These are phyloP conservation scores for Filosporella fistucella DNA, from an alignment of 495 filamentous ascomycete species.

Conservation along the genomic window DNA sequence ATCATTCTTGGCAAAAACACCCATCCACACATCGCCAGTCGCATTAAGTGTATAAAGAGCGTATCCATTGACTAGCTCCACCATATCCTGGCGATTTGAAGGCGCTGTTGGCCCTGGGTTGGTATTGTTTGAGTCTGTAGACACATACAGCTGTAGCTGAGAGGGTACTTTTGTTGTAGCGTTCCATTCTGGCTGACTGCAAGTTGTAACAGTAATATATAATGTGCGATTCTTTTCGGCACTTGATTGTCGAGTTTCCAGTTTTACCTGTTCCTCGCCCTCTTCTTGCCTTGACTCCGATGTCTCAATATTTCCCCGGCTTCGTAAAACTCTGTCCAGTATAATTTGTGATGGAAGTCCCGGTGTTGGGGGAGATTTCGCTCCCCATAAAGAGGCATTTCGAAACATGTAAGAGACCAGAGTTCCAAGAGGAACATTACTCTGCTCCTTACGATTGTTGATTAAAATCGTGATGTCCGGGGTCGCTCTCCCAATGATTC, in stretches of 20 bases:
- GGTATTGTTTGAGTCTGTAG: slow-evolving; percentile 56
- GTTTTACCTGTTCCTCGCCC: not conserved
- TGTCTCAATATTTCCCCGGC: not conserved
- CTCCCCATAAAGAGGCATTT: slow-evolving; percentile 35
- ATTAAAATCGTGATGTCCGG: slow-evolving; percentile 37
- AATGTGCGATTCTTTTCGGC: slow-evolving; percentile 39
- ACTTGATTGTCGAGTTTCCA: slow-evolving; percentile 11
- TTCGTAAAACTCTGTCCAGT: slow-evolving; percentile 8
- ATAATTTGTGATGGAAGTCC: slow-evolving; percentile 36
- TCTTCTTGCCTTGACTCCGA: not conserved
- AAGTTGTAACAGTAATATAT: slow-evolving; percentile 79
- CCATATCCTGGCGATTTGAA: slow-evolving; percentile 36
- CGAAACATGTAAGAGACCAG: slow-evolving; percentile 54
- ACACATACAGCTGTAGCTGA: slow-evolving; percentile 76
- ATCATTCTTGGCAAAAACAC: slow-evolving; percentile 62
- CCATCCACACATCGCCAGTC: slow-evolving; percentile 64
- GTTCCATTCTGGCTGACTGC: slow-evolving; percentile 56
- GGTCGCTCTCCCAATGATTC: slow-evolving; percentile 57
- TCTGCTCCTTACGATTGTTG: slow-evolving; percentile 56
- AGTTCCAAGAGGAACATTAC: slow-evolving; percentile 53
- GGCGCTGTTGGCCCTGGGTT: slow-evolving; percentile 58
- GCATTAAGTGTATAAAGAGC: slow-evolving; percentile 49
- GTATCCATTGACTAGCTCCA: slow-evolving; percentile 56
- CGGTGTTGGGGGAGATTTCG: slow-evolving; percentile 23
- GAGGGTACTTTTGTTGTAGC: slow-evolving; percentile 43